phyloP scores from a whole-genome alignment of 2,329 filamentous ascomycete genomes.

The Verticillium longisporum region DNA sequence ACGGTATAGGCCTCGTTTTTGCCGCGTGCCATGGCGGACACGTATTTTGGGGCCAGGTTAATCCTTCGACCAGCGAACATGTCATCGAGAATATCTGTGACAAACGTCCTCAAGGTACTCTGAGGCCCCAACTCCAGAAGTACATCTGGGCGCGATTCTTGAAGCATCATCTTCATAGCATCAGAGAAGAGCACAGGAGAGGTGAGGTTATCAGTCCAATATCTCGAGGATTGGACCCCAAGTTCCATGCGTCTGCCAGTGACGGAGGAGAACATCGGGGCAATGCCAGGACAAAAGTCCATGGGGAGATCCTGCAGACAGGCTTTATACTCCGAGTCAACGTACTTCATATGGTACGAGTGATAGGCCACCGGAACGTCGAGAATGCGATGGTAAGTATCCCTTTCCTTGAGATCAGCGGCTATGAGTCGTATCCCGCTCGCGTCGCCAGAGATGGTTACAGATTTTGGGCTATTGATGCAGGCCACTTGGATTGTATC shows the following conservation, averaged over 20 bases:
- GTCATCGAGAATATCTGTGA: constrained; percentile 24
- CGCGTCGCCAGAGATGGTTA: constrained; percentile 34
- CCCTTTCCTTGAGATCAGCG: constrained; percentile 20
- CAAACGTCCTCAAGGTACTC: constrained; percentile 26
- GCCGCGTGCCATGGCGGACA: constrained; percentile 20
- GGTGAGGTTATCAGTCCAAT: constrained; percentile 41
- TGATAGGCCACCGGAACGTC: constrained; percentile 35
- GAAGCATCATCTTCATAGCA: constrained; percentile 29
- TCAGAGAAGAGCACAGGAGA: constrained; percentile 35
- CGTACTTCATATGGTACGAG: constrained; percentile 33
- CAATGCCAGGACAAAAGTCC: neutral
- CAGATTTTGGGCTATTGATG: constrained; percentile 34
- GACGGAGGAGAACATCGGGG: constrained; percentile 34
- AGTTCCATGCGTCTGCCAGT: constrained; percentile 16
- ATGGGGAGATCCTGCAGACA: constrained; percentile 15
- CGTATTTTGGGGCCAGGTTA: constrained; percentile 7
- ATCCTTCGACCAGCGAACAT: neutral
- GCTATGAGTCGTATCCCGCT: constrained; percentile 22
- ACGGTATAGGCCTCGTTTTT: constrained; percentile 15
- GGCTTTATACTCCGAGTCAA: constrained; percentile 27
- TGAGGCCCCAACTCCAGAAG: constrained; percentile 35
- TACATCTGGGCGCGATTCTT: constrained; percentile 20
- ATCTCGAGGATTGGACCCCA: constrained; percentile 14
- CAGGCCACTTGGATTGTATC: constrained; percentile 30
- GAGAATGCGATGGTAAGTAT: constrained; percentile 26